Evolutionary conservation across 1,284 basidiomycete species (phyloP), one percentile per base, ranked within the genome.

Genomic region (Naganishia cerealis): DNA sequence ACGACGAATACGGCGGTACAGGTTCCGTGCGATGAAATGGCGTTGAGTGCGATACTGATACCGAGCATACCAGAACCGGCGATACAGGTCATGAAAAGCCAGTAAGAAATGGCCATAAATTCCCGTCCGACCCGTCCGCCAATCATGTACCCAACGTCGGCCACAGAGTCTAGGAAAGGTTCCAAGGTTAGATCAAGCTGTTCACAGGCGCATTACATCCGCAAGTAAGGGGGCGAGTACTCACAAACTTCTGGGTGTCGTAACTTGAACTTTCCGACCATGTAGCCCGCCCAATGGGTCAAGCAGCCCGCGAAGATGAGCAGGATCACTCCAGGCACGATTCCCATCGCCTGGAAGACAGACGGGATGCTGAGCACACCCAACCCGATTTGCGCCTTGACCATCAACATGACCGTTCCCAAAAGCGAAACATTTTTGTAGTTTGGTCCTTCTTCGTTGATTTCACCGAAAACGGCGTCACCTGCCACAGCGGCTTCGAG

Each of bases 241-340:
- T 81, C 85, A 71, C 86, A 85, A 7, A 86, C 84, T 39, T 81
- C 80, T 2, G 84, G 85, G 71, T 86, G 85, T 68, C 84, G 84
- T 18, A 85, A 68, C 75, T 86, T 86, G 81, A 87, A 86, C 74
- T 85, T 83, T 59, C 86, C 81, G 42, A 86, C 77, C 3, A 85
- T 75, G 71, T 85, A 86, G 7, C 85, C 83, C 0, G 85, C 86
- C 71, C 82, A 85, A 33, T 68, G 57, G 21, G 50, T 55, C 7
- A 66, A 21, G 40, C 18, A 38, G 1, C 33, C 53, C 0, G 40
- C 21, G 18, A 66, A 43, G 8, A 57, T 16, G 3, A 66, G 29
- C 26, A 86, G 74, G 46, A 86, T 78, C 15, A 86, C 76, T 4
- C 84, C 85, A 1, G 85, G 84, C 7, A 83, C 82, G 68, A 86